A percentile compares a stretch with the other conserved stretches of the same genome.
phyloP scores from a whole-genome alignment of 345 rosid species.

The Gossypium herbaceum region DNA sequence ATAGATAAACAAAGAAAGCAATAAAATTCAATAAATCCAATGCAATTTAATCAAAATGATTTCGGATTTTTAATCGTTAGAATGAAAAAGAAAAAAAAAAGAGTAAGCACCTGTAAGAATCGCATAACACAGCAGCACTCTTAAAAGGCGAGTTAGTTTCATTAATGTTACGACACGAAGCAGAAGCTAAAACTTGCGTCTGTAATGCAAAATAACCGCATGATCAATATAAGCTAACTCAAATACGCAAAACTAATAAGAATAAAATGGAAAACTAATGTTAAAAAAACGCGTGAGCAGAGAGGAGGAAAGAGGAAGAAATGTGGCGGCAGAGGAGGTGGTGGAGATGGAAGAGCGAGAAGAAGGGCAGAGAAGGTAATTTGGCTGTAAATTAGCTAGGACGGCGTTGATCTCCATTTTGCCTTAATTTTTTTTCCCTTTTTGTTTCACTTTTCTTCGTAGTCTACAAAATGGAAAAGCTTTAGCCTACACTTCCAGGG shows the following conservation, averaged over 20 bases:
- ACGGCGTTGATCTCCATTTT: slow-evolving; percentile 57
- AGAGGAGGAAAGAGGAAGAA: slow-evolving; percentile 15
- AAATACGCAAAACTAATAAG: not conserved
- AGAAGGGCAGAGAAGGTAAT: slow-evolving; percentile 34
- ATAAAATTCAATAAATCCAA: not conserved
- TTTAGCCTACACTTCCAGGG: no score
- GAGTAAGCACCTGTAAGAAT: slow-evolving; percentile 33
- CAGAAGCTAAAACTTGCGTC: slow-evolving; percentile 29
- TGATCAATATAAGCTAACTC: not conserved
- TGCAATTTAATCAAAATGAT: not conserved
- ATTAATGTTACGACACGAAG: slow-evolving; percentile 16
- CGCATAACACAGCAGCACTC: slow-evolving; percentile 35
- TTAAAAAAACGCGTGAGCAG: slow-evolving; percentile 19
- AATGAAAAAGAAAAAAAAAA: not conserved
- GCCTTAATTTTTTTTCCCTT: not conserved
- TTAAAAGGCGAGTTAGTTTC: slow-evolving; percentile 31
- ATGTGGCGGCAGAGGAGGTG: slow-evolving; percentile 21
- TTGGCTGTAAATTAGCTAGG: slow-evolving; percentile 31
- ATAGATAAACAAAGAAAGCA: not conserved
- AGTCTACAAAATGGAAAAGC: not conserved
- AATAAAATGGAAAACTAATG: not conserved
- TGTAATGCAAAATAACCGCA: slow-evolving; percentile 24
- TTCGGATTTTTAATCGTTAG: not conserved
- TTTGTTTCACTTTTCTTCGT: not conserved
- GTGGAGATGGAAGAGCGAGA: slow-evolving; percentile 28